Base-by-base conservation (phyloP, 2,329 filamentous ascomycete species). In the Didymellaceae sp. region DNA sequence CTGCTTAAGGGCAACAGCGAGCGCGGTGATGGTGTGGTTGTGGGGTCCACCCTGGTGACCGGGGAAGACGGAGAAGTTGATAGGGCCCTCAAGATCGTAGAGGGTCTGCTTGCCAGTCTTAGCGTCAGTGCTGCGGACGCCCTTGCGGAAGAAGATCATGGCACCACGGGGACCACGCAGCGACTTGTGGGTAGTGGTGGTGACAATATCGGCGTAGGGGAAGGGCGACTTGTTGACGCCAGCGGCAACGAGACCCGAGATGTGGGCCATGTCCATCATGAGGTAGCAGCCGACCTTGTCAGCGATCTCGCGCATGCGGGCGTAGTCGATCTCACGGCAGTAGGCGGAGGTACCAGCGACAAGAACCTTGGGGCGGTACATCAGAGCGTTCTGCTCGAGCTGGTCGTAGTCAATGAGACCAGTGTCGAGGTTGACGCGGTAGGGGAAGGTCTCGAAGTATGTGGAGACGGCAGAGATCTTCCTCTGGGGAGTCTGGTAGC, bases 401-500 rank as follows among this genome's bases (percentile, higher is more conserved):
- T 88, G 88, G 69, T 90, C 87, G 76, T 99, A 99, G 80, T 99
- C 92, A 69, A 99, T 99, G 63, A 93, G 81, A 53, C 94, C 94
- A 5, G 93, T 97, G 57, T 86, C 82, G 70, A 95, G 89, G 78
- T 97, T 86, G 45, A 97, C 83, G 52, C 91, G 87, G 81, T 99
- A 99, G 5, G 94, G 94, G 57, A 99, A 80, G 26, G 94, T 99
- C 80, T 99, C 94, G 74, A 99, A 99, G 80, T 99, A 99, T 73
- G 96, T 97, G 50, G 93, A 97, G 61, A 99, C 87, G 67, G 92
- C 91, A n/a, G 93, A 97, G 73, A 99, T 97, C 83, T 99, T 99
- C 82, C 89, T 90, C 72, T 88, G 86, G 24, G 94, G 90, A 25
- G 90, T 97, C 80, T 99, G 94, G 80, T 99, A 99, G 63, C 94